phyloP scores from a whole-genome alignment of 2,329 filamentous ascomycete species.

The Monilinia fructigena region DNA sequence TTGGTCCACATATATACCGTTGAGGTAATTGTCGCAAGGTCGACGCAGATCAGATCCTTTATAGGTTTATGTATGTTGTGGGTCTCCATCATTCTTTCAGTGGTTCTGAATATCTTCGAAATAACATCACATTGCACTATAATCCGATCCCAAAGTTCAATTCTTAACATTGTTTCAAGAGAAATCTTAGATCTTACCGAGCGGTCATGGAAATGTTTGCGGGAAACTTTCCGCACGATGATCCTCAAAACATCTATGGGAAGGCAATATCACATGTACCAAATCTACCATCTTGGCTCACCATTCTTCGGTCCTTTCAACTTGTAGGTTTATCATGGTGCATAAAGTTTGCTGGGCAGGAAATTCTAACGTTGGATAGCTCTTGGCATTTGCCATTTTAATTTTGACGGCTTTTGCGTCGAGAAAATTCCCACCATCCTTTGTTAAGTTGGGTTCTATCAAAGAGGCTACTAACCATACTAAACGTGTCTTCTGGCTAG shows the following conservation, averaged over 20 bases:
- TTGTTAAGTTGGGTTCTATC: neutral
- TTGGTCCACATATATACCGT: neutral
- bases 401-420: constrained; percentile 10
- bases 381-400: neutral
- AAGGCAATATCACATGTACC: neutral
- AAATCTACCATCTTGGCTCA: constrained; percentile 3
- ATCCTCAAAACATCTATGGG: neutral
- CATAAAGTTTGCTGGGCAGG: neutral
- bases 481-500: neutral
- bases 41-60: neutral
- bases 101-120: neutral
- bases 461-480: neutral
- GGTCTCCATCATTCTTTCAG: neutral
- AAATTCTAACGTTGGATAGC: neutral
- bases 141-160: neutral
- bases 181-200: neutral
- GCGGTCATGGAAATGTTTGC: neutral
- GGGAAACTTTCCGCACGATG: neutral
- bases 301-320: neutral
- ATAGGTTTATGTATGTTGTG: neutral
- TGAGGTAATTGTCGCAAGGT: neutral
- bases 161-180: neutral
- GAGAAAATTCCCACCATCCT: neutral
- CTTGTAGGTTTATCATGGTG: neutral
- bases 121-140: neutral